Percentiles rank a stretch among this genome's conserved stretches.
phyloP scores from a whole-genome alignment of 345 rosid genomes.

The Populus deltoides region DNA sequence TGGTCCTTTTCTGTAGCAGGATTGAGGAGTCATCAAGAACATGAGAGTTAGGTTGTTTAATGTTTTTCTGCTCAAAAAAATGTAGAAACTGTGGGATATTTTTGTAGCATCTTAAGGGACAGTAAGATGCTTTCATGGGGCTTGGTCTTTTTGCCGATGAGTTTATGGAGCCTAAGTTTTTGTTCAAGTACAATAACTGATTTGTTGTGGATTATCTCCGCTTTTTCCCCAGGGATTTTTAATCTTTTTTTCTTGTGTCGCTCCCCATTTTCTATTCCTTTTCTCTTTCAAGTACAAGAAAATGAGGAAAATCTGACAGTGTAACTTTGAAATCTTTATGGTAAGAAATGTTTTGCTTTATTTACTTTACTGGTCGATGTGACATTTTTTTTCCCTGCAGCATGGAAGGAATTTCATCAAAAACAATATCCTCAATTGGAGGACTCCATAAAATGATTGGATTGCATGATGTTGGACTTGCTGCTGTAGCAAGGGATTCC shows the following conservation, averaged over 20 bases:
- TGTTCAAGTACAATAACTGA: not conserved
- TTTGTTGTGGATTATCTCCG: not conserved
- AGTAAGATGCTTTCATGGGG: not conserved
- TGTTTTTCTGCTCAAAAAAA: not conserved
- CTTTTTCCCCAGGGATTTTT: not conserved
- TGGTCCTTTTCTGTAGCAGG: no score
- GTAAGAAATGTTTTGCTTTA: not conserved
- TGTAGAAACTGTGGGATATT: not conserved
- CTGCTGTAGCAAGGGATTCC: conserved; percentile 63
- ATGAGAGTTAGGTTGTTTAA: not conserved
- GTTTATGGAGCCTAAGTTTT: not conserved
- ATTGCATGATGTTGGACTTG: conserved; percentile 46
- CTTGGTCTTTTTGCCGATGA: not conserved
- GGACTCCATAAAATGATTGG: conserved; percentile 57
- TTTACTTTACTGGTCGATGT: not conserved
- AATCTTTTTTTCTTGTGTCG: not conserved
- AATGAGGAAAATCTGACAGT: not conserved
- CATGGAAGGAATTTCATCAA: conserved; percentile 47
- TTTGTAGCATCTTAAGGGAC: not conserved
- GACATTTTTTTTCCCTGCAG: conserved; percentile 22
- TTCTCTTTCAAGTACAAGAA: not conserved
- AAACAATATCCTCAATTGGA: conserved; percentile 54
- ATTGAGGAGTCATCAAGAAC: no score
- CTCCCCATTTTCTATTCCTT: not conserved
- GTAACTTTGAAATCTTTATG: not conserved